Base-by-base conservation (phyloP, 495 filamentous ascomycete species). In the Hapsidospora chrysogenum region DNA sequence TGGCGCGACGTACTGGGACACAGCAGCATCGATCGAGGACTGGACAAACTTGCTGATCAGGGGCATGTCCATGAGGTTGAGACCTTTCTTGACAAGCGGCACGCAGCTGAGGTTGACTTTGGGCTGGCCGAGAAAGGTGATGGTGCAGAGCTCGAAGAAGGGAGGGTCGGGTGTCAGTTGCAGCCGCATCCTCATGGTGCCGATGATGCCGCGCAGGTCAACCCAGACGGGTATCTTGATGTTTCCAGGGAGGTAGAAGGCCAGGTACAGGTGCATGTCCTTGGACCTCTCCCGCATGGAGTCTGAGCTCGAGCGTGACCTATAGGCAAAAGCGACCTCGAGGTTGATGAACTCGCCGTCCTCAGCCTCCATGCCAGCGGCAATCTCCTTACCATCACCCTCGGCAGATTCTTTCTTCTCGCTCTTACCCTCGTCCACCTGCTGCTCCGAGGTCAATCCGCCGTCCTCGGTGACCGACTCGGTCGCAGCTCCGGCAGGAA, bases 61-160 rank as follows among this genome's bases (percentile, higher is more conserved):
- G 0, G 78, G 78, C 2, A 83, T 52, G 45, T 82, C 67, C 63
- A 81, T 80, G 17, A 83, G 56, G 45, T 81, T 80, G 15, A 76
- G 58, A 18, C 65, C 70, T 31, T 70, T 64, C 45, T 74, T 76
- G 15, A 66, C 69, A 19, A 83, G 58, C 3, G 78, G 78, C 9
- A 71, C 61, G 41, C 78, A 81, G 0, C 72, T 70, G 2, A 84
- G 48, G 36, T 75, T 68, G n/a, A 74, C 77, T 43, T 70, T 68
- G 0, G 78, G 78, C 48, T 82, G 78, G 4, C 87, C 87, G 68
- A 95, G 92, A n/a, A 96, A 64, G 2, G 83, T 96, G 48, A 94
- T 87, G 2, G 85, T 93, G 34, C 94, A 60, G 13, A 80, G 79
- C 50, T 93, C 94, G 37, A 92, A 56, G 55, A 94, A 96, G 0